Evolutionary conservation across 805 yeast species (phyloP).

Genomic region (Candida sonorensis): DNA sequence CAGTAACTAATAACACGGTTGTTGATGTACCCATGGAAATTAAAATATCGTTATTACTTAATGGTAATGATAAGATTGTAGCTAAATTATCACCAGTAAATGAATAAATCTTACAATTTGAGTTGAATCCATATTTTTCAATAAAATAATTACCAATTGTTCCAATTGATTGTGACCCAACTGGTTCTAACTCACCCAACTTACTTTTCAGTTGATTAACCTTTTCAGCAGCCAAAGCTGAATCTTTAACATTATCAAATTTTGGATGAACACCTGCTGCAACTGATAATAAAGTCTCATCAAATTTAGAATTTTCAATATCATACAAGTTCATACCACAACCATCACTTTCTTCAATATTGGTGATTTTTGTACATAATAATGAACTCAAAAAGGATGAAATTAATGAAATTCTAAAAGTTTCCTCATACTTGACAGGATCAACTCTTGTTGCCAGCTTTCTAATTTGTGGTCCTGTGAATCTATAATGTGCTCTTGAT

Average conservation of each 20-base stretch:
- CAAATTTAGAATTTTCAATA: slow-evolving; percentile 48
- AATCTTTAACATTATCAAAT: slow-evolving; percentile 30
- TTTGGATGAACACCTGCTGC: slow-evolving; percentile 45
- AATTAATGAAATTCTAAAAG: slow-evolving; percentile 63
- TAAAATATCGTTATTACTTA: slow-evolving; percentile 67
- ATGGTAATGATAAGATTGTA: slow-evolving; percentile 76
- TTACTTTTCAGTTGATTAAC: slow-evolving; percentile 38
- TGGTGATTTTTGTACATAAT: slow-evolving; percentile 55
- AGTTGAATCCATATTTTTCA: slow-evolving; percentile 53
- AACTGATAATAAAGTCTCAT: slow-evolving; percentile 47
- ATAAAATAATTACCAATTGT: slow-evolving; percentile 53
- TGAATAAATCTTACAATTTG: slow-evolving; percentile 56
- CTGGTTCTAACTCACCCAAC: slow-evolving; percentile 47
- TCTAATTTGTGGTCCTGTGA: slow-evolving; percentile 88
- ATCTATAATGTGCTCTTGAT: slow-evolving; percentile 80
- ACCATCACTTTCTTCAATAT: slow-evolving; percentile 77
- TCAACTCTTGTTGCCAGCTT: slow-evolving; percentile 52
- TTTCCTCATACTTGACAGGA: slow-evolving; percentile 45
- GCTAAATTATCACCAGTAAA: slow-evolving; percentile 92
- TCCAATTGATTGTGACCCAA: slow-evolving; percentile 44
- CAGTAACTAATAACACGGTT: slow-evolving; percentile 76
- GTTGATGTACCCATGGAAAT: slow-evolving; percentile 90
- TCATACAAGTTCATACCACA: slow-evolving; percentile 93
- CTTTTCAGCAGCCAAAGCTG: slow-evolving; percentile 22
- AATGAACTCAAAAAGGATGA: slow-evolving; percentile 74